Evolutionary conservation across 345 rosid genomes (phyloP).

Genomic region (Dimocarpus longan): DNA sequence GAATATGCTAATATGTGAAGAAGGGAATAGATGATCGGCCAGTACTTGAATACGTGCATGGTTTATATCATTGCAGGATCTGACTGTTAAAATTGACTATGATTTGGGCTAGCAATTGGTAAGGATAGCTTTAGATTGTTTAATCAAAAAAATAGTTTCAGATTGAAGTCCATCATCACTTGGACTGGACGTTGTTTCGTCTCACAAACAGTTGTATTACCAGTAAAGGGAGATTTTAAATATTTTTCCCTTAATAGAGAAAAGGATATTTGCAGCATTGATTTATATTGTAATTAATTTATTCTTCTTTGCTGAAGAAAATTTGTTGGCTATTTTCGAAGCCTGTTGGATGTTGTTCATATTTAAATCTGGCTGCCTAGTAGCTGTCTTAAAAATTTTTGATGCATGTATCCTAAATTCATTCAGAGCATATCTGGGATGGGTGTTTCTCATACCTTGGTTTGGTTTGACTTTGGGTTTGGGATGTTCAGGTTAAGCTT

Average conservation of each 20-base stretch:
- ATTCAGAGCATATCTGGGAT: background rate
- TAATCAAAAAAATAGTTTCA: background rate
- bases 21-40: constrained; percentile 61
- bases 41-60: constrained; percentile 56
- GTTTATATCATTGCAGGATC: constrained; percentile 77
- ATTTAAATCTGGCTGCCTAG: too few species aligned
- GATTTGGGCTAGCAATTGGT: constrained; percentile 5
- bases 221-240: background rate
- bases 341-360: background rate
- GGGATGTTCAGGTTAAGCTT: too few species aligned
- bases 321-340: background rate
- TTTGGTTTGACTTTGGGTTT: too few species aligned
- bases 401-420: too few species aligned
- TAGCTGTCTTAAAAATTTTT: too few species aligned
- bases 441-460: background rate
- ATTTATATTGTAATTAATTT: background rate
- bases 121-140: constrained; percentile 17
- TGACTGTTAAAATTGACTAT: constrained; percentile 71
- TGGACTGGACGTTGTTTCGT: background rate
- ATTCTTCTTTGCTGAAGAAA: constrained; percentile 3
- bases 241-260: background rate
- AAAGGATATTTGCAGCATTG: background rate
- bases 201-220: constrained; percentile 5
- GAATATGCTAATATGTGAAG: constrained; percentile 52
- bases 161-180: background rate